Evolutionary conservation across 148 eudicot genomes (phyloP).

Genomic region (Chenopodium berlandieri): DNA sequence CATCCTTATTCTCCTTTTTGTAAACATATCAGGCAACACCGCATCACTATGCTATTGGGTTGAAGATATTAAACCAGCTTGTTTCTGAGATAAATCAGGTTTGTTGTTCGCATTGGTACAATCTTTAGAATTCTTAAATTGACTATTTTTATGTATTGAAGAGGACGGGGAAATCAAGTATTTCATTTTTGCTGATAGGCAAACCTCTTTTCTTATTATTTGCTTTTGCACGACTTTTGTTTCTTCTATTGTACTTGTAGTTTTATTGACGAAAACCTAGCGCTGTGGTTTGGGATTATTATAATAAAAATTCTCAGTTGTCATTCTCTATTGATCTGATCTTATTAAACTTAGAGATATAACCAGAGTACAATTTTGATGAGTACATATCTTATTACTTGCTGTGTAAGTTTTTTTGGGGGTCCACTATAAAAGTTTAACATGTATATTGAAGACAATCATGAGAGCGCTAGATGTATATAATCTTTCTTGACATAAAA

Average conservation of each 20-base stretch:
- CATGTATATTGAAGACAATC: background rate
- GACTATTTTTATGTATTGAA: background rate
- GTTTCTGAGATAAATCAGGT: slow-evolving; percentile 86
- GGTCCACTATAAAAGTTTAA: too few species aligned
- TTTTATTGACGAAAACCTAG: background rate
- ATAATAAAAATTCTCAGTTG: too few species aligned
- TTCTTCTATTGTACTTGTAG: background rate
- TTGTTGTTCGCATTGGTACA: slow-evolving; percentile 18
- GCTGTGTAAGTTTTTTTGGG: background rate
- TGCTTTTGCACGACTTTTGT: too few species aligned
- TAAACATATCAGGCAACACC: slow-evolving; percentile 54
- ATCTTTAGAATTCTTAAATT: background rate
- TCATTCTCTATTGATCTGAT: too few species aligned
- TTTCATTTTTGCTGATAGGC: background rate
- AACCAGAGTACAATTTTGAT: background rate
- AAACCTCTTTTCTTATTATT: background rate
- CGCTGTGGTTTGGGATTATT: background rate
- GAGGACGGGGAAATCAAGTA: background rate
- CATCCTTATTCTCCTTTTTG: slow-evolving; percentile 8
- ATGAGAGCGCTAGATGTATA: background rate
- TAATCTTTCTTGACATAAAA: too few species aligned
- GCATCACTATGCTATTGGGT: slow-evolving; percentile 69
- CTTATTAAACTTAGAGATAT: background rate
- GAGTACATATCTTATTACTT: background rate
- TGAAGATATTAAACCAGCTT: slow-evolving; percentile 76